These are phyloP conservation scores for Diaporthe humulicola DNA, from an alignment of 2,329 filamentous ascomycete species.

Conservation along the genomic window DNA sequence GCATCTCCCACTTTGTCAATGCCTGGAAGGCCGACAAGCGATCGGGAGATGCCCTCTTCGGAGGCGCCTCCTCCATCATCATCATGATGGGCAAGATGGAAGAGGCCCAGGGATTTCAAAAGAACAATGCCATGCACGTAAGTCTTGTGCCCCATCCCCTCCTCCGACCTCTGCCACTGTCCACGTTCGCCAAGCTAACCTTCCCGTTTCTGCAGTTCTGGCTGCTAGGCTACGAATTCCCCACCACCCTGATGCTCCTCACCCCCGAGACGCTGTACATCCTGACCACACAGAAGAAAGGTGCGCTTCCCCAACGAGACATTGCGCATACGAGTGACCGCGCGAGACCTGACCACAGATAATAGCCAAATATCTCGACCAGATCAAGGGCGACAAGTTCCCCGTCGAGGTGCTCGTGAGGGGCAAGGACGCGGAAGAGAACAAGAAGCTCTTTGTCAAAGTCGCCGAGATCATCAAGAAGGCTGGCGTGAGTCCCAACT, in stretches of 20 bases:
- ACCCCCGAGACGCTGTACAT: constrained; percentile 91
- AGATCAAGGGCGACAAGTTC: constrained; percentile 91
- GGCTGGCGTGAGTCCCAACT: constrained; percentile 77
- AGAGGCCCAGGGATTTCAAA: constrained; percentile 88
- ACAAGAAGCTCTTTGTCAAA: constrained; percentile 89
- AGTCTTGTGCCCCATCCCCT: constrained; percentile 38
- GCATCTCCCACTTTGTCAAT: constrained; percentile 86
- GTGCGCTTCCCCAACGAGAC: constrained; percentile 57
- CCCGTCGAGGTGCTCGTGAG: constrained; percentile 92
- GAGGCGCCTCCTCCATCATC: constrained; percentile 86
- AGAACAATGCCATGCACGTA: constrained; percentile 97
- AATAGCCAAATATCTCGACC: constrained; percentile 90
- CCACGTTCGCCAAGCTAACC: constrained; percentile 29
- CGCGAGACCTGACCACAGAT: constrained; percentile 48
- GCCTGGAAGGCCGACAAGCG: constrained; percentile 98
- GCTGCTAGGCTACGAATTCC: constrained; percentile 98
- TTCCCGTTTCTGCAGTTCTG: constrained; percentile 77
- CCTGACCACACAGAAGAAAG: constrained; percentile 97
- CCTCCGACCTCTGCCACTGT: neutral
- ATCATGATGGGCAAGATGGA: constrained; percentile 96
- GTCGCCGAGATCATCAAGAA: constrained; percentile 89
- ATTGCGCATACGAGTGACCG: neutral
- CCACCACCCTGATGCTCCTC: constrained; percentile 93
- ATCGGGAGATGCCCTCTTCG: constrained; percentile 85
- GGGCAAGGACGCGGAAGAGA: constrained; percentile 91